A percentile compares a stretch with the other conserved stretches of the same genome.
Evolutionary conservation across 192 early-diverging fungal genomes (phyloP).

Genomic region (Backusella tarrabulga): DNA sequence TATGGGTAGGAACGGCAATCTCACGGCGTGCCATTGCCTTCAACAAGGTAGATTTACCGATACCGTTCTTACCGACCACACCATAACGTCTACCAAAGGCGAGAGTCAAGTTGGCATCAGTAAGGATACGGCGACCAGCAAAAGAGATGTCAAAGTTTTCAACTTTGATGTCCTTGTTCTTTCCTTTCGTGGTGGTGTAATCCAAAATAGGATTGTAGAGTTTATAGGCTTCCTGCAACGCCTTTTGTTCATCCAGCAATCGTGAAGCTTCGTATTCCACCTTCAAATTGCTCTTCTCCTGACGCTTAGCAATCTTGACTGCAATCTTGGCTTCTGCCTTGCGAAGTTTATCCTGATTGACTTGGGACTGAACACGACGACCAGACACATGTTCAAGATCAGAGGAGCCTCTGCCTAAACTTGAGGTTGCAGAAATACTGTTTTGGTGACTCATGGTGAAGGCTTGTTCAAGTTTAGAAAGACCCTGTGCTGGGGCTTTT

Average conservation of each 20-base stretch:
- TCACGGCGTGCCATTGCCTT: constrained; percentile 82
- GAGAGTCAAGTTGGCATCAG: constrained; percentile 78
- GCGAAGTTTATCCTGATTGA: constrained; percentile 78
- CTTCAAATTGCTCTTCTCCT: constrained; percentile 51
- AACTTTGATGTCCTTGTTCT: constrained; percentile 94
- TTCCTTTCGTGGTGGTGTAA: constrained; percentile 73
- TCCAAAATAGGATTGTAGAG: constrained; percentile 90
- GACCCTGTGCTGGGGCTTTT: constrained; percentile 37
- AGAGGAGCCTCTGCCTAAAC: constrained; percentile 42
- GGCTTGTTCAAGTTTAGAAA: constrained; percentile 62
- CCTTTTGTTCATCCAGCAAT: constrained; percentile 64
- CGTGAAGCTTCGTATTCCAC: constrained; percentile 69
- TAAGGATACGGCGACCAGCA: constrained; percentile 92
- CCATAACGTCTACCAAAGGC: constrained; percentile 92
- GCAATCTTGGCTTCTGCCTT: constrained; percentile 93
- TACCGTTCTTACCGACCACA: constrained; percentile 91
- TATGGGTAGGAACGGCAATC: constrained; percentile 84
- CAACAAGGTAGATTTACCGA: constrained; percentile 82
- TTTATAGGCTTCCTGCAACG: constrained; percentile 71
- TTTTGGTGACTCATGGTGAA: constrained; percentile 72
- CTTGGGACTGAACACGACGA: constrained; percentile 67
- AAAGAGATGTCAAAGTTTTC: constrained; percentile 97
- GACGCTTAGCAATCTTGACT: constrained; percentile 85
- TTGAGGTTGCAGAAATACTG: constrained; percentile 53
- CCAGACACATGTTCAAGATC: constrained; percentile 68